phyloP scores from a whole-genome alignment of 495 filamentous ascomycete genomes.

The Neurospora sp. region DNA sequence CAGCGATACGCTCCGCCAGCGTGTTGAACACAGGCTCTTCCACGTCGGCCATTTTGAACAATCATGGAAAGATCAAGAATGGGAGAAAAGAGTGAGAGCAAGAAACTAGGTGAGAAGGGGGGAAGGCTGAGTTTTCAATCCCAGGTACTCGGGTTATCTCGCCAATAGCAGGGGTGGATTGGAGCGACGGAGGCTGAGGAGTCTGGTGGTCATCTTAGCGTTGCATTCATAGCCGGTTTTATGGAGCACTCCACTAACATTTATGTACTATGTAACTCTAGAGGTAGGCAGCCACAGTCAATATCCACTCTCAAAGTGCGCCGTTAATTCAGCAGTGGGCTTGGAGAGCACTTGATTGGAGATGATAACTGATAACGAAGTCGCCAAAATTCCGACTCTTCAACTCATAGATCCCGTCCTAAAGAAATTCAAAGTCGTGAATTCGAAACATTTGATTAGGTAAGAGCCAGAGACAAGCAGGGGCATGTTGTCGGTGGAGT shows the following conservation, averaged over 20 bases:
- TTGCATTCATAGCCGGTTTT: background rate
- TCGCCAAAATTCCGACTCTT: background rate
- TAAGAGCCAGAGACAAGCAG: background rate
- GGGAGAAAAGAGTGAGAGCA: background rate
- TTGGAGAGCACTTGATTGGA: background rate
- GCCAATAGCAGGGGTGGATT: background rate
- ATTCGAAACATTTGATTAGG: background rate
- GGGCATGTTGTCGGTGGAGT: background rate
- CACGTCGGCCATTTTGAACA: slow-evolving; percentile 38
- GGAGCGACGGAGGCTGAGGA: background rate
- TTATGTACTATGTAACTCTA: no score
- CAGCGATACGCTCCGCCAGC: slow-evolving; percentile 45
- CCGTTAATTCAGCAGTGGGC: background rate
- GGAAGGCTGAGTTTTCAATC: background rate
- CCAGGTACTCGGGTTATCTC: background rate
- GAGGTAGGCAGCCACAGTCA: background rate
- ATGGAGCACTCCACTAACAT: background rate
- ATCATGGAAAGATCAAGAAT: background rate
- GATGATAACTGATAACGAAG: background rate
- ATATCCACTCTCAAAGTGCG: background rate
- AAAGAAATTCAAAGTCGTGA: background rate
- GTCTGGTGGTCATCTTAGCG: background rate
- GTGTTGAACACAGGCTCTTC: slow-evolving; percentile 45
- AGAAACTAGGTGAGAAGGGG: background rate
- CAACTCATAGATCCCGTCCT: background rate